These are phyloP conservation scores for Candida pseudoglaebosa DNA, from an alignment of 805 yeast species.

Conservation along the genomic window DNA sequence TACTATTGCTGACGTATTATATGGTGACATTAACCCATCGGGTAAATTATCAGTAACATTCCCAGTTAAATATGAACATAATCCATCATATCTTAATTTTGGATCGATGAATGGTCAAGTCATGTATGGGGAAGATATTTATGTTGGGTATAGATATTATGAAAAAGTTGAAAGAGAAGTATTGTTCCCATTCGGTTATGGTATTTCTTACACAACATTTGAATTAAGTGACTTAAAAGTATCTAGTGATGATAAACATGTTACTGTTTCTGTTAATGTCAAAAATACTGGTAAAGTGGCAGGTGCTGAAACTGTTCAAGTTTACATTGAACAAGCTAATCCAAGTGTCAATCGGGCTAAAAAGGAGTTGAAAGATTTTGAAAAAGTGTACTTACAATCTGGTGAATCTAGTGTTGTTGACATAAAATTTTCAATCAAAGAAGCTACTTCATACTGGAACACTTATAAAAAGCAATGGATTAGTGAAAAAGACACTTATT, in stretches of 20 bases:
- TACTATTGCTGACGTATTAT: conserved; percentile 56
- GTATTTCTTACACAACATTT: conserved; percentile 57
- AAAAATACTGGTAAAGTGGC: conserved; percentile 44
- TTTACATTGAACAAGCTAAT: conserved; percentile 40
- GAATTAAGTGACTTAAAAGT: conserved; percentile 35
- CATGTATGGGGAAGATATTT: conserved; percentile 63
- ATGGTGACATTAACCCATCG: conserved; percentile 57
- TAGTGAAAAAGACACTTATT: conserved; percentile 48
- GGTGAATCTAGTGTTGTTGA: conserved; percentile 39
- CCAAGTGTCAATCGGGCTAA: conserved; percentile 47
- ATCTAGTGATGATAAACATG: conserved; percentile 18
- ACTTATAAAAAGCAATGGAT: conserved; percentile 48
- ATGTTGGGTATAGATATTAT: conserved; percentile 59
- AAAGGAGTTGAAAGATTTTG: conserved; percentile 59
- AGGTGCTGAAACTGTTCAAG: conserved; percentile 56
- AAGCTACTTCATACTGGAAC: conserved; percentile 54
- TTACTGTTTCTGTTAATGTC: conserved; percentile 36
- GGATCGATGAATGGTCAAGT: conserved; percentile 49
- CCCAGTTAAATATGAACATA: conserved; percentile 50
- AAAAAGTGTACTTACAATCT: conserved; percentile 43
- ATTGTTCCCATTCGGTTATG: conserved; percentile 59
- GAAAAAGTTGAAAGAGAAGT: conserved; percentile 48
- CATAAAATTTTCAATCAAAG: conserved; percentile 40
- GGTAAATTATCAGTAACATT: conserved; percentile 56
- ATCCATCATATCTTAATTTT: conserved; percentile 53